phyloP scores from a whole-genome alignment of 352 stramenopile species.

The Saprolegnia diclina region DNA sequence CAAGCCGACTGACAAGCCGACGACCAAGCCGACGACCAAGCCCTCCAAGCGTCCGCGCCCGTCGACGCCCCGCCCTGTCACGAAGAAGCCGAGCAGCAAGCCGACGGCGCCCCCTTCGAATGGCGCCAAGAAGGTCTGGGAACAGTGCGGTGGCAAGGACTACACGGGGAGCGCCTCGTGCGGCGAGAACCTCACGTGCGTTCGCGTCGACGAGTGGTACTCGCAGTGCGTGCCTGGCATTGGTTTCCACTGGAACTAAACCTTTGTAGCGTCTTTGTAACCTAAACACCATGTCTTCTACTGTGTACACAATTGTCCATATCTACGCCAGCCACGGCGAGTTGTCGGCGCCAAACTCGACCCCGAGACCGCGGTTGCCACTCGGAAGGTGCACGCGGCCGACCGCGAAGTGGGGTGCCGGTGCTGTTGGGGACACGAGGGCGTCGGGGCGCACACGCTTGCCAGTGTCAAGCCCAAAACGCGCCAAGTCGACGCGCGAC shows the following conservation, averaged over 20 bases:
- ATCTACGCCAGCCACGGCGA: not conserved
- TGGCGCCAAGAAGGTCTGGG: slow-evolving; percentile 15
- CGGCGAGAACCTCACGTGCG: not conserved
- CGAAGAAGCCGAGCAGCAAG: not conserved
- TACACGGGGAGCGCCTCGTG: slow-evolving; percentile 16
- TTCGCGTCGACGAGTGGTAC: slow-evolving; percentile 5
- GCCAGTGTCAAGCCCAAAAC: not conserved
- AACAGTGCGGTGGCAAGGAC: slow-evolving; percentile 19
- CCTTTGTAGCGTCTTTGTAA: too few relatives aligned
- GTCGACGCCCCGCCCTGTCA: not conserved
- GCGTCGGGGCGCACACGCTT: not conserved
- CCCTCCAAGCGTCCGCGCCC: not conserved
- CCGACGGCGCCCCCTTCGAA: not conserved
- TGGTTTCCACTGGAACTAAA: not conserved
- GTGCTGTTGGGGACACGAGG: not conserved
- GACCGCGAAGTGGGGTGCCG: not conserved
- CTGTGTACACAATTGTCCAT: not conserved
- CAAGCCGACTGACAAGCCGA: not conserved
- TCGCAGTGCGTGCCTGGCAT: slow-evolving; percentile 23
- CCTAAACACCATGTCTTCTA: too few relatives aligned
- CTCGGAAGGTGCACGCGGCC: not conserved
- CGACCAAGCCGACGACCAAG: not conserved
- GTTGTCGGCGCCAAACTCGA: not conserved
- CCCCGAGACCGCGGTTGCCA: not conserved
- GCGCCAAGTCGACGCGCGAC: not conserved